These are phyloP conservation scores for Nigrospora oryzae DNA, from an alignment of 2,329 filamentous ascomycete species.

Conservation along the genomic window DNA sequence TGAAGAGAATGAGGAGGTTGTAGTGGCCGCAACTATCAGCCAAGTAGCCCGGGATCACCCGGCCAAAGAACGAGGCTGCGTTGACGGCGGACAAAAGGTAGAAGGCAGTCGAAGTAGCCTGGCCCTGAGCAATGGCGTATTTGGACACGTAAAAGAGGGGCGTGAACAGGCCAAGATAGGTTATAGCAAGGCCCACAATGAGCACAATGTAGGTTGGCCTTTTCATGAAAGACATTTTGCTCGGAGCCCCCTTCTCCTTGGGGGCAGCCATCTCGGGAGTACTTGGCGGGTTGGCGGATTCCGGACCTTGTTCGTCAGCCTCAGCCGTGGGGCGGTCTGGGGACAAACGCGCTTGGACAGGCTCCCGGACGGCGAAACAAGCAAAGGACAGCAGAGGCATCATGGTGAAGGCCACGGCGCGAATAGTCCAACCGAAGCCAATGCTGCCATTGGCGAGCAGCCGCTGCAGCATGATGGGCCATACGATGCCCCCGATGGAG, in stretches of 20 bases:
- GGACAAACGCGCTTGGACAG: conserved; percentile 27
- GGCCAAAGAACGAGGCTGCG: conserved; percentile 26
- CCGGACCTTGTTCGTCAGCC: background rate
- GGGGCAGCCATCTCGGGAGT: too few species aligned
- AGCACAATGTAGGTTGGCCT: conserved; percentile 12
- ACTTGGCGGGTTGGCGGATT: background rate
- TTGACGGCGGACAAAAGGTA: conserved; percentile 30
- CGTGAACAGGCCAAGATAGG: conserved; percentile 25
- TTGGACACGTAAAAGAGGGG: conserved; percentile 33
- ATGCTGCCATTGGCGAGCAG: conserved; percentile 8
- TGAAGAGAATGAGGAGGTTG: conserved; percentile 21
- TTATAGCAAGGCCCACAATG: conserved; percentile 16
- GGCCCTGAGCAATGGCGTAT: conserved; percentile 11
- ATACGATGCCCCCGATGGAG: conserved; percentile 12
- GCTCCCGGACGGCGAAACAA: background rate
- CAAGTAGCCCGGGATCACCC: conserved; percentile 25
- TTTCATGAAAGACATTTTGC: background rate
- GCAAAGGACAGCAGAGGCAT: background rate
- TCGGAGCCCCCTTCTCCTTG: background rate
- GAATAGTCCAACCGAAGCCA: conserved; percentile 3
- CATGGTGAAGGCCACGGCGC: conserved; percentile 3
- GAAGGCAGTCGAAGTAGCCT: conserved; percentile 11
- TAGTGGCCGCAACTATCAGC: conserved; percentile 26
- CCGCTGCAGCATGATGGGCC: conserved; percentile 3
- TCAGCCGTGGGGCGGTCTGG: conserved; percentile 12